Evolutionary conservation across 306 rosid genomes (phyloP), one percentile per base, ranked within the genome.

Genomic region (Vigna angularis): DNA sequence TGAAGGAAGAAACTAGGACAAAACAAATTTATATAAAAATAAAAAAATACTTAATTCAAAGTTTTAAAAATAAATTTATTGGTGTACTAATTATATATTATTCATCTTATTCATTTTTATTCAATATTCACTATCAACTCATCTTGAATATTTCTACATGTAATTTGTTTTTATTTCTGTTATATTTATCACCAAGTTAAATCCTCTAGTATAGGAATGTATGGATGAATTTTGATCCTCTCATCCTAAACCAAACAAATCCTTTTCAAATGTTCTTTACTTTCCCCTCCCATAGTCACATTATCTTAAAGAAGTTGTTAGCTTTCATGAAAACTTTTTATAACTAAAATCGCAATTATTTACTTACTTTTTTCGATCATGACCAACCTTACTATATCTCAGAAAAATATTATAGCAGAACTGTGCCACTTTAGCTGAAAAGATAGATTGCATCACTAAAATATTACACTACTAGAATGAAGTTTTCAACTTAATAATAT

Each of bases 391-490:
- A 38, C 45, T 63, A 44, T 67, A 66, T 42, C 11, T 11, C 17
- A 61, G 15, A 47, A 79, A 40, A 85, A 40, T 47, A 44, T 57
- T 12, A 51, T 36, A 42, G 53, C 53, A 64, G 44, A 62, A 52
- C 53, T 62, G 79, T 78, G 79, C 72, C 88, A 85, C 84, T 82
- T 36, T 75, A 66, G 77, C 30, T 57, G 77, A 84, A 83, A 81
- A 59, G 49, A 84, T 61, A 81, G 83, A 83, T 88, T 87, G 75
- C 92, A 86, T 85, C 91, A 83, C 81, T 70, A 84, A 82, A 81
- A 87, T 34, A 34, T 4, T 80, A 78, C 80, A 69, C 68, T 59
- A 56, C 30, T 67, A 42, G 49, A 74, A 72, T 53, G 16, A 48
- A 74, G 14, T 70, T 55, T 74, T 73, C 62, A 82, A 68, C 40